A percentile compares a stretch with the other conserved stretches of the same genome.
These are phyloP conservation scores for Whalleya microplaca DNA, from an alignment of 2,329 filamentous ascomycete genomes.

Conservation along the genomic window DNA sequence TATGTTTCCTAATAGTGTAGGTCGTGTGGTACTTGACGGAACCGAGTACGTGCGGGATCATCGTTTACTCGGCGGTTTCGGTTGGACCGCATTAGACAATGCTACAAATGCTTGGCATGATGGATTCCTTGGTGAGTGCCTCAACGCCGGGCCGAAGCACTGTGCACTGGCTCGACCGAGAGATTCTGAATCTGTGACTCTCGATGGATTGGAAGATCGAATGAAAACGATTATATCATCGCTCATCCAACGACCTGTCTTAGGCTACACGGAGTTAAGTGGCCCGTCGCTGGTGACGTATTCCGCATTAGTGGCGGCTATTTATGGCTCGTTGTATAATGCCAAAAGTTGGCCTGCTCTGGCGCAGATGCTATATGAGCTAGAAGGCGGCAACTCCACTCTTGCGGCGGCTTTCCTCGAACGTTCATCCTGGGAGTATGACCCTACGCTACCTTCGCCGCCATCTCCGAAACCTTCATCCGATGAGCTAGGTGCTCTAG, in stretches of 20 bases:
- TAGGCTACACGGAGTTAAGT: constrained; percentile 42
- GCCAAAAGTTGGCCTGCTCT: constrained; percentile 46
- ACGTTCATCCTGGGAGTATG: constrained; percentile 43
- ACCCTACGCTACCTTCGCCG: constrained; percentile 42
- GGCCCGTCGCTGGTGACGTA: constrained; percentile 53
- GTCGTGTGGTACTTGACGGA: constrained; percentile 53
- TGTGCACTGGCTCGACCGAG: constrained; percentile 48
- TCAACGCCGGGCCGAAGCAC: constrained; percentile 50
- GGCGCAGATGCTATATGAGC: constrained; percentile 47
- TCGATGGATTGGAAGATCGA: constrained; percentile 42
- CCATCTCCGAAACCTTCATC: constrained; percentile 37
- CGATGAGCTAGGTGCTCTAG: constrained; percentile 45
- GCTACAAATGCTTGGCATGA: constrained; percentile 53
- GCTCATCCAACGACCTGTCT: constrained; percentile 43
- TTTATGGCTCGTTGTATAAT: constrained; percentile 50
- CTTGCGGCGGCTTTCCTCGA: constrained; percentile 46
- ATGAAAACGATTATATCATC: constrained; percentile 44
- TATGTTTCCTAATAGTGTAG: constrained; percentile 54
- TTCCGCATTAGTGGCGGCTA: constrained; percentile 42
- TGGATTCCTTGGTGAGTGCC: constrained; percentile 54
- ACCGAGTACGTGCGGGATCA: constrained; percentile 53
- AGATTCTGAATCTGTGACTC: constrained; percentile 35
- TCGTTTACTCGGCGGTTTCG: constrained; percentile 50
- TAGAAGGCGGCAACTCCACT: constrained; percentile 50
- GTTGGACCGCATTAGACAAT: constrained; percentile 52